A percentile compares a stretch with the other conserved stretches of the same genome.
These are phyloP conservation scores for Hypoxylon sp. DNA, from an alignment of 2,329 filamentous ascomycete species.

Conservation along the genomic window DNA sequence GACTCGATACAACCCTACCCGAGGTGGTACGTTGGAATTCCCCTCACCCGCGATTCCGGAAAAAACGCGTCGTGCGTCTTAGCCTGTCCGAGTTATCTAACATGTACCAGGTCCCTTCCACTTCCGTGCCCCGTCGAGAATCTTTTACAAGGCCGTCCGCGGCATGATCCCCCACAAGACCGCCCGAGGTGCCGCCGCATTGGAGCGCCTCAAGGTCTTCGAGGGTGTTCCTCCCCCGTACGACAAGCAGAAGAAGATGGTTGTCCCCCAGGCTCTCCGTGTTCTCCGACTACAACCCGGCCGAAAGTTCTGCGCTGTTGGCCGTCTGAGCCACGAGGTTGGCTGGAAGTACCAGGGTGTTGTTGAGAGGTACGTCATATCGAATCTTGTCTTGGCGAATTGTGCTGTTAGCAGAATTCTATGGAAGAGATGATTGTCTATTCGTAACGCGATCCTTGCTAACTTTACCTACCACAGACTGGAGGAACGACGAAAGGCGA, in stretches of 20 bases:
- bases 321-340: constrained; percentile 97
- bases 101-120: constrained; percentile 88
- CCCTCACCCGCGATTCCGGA: constrained; percentile 44
- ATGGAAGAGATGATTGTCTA: not conserved
- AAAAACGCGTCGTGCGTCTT: constrained; percentile 7
- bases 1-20: constrained; percentile 99
- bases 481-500: constrained; percentile 99
- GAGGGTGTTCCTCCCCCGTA: constrained; percentile 99
- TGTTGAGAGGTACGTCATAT: constrained; percentile 86
- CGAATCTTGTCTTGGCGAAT: constrained; percentile 6
- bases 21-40: constrained; percentile 81
- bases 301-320: constrained; percentile 99
- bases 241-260: constrained; percentile 99
- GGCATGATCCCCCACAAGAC: constrained; percentile 99
- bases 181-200: constrained; percentile 92
- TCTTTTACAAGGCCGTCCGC: constrained; percentile 99
- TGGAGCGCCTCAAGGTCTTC: constrained; percentile 99
- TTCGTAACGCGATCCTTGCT: constrained; percentile 13
- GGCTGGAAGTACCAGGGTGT: constrained; percentile 99
- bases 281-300: constrained; percentile 97
- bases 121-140: constrained; percentile 98
- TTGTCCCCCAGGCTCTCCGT: constrained; percentile 97
- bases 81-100: constrained; percentile 51
- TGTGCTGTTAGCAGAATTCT: not conserved
- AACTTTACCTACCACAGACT: constrained; percentile 72